Evolutionary conservation across 306 rosid genomes (phyloP).

Genomic region (Betula pendula): DNA sequence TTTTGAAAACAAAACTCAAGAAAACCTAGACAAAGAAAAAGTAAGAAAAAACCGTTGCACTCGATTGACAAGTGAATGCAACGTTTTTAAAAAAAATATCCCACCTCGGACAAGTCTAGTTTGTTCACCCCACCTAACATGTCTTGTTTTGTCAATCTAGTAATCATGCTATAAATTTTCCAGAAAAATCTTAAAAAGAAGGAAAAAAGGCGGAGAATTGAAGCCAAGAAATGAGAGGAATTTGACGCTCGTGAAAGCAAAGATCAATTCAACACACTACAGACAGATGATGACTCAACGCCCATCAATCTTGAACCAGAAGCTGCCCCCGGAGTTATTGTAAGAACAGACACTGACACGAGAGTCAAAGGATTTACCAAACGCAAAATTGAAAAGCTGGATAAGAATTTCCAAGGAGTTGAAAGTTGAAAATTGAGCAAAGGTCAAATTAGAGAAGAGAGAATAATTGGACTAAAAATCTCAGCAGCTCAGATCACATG

Average conservation of each 20-base stretch:
- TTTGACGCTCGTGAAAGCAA: neutral
- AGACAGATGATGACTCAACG: conserved; percentile 1
- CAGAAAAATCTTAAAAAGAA: neutral
- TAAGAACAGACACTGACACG: neutral
- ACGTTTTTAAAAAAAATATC: neutral
- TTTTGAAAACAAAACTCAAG: neutral
- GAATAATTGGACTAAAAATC: too few species aligned
- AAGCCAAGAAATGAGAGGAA: neutral
- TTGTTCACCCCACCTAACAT: neutral
- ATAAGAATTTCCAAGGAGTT: too few species aligned
- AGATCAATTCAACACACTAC: neutral
- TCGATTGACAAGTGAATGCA: neutral
- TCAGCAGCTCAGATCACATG: too few species aligned
- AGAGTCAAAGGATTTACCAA: neutral
- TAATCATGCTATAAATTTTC: neutral
- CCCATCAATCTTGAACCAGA: neutral
- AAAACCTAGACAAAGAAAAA: neutral
- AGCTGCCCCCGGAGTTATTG: neutral
- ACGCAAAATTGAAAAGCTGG: too few species aligned
- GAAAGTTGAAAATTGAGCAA: too few species aligned
- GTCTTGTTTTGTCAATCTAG: neutral
- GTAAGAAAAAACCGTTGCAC: neutral
- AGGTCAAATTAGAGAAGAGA: too few species aligned
- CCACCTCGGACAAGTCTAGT: neutral
- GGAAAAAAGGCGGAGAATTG: neutral